Conservation (phyloP, 1,284 basidiomycete species). For the Rhodotorula sp. region DNA sequence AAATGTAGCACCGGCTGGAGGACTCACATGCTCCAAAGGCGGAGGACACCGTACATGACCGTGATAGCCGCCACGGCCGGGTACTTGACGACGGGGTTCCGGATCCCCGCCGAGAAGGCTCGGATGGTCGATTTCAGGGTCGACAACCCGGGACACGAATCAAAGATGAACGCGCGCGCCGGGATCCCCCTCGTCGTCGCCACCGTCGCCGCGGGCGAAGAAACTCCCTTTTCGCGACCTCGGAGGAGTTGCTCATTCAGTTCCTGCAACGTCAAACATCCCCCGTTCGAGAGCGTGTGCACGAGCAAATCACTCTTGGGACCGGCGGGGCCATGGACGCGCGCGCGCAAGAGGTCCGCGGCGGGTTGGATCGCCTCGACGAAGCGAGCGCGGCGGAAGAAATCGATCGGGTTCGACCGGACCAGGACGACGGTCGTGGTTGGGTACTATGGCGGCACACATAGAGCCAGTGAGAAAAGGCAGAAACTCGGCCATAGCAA, state of each 20-base stretch:
- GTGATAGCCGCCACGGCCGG: slow-evolving; percentile 19
- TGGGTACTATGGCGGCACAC: slow-evolving; percentile 22
- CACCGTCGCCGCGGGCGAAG: neutral
- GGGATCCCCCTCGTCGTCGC: neutral
- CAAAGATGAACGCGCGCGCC: slow-evolving; percentile 30
- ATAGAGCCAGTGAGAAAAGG: no score
- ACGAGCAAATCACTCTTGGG: slow-evolving; percentile 19
- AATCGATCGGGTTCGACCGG: slow-evolving; percentile 25
- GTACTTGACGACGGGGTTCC: slow-evolving; percentile 7
- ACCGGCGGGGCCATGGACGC: neutral
- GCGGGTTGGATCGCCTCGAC: slow-evolving; percentile 17
- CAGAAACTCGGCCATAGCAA: no score
- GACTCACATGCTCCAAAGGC: slow-evolving; percentile 20
- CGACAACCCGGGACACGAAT: slow-evolving; percentile 34
- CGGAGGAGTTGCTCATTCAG: slow-evolving; percentile 27
- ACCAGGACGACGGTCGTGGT: slow-evolving; percentile 25
- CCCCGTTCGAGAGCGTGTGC: slow-evolving; percentile 37
- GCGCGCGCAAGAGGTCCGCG: slow-evolving; percentile 13
- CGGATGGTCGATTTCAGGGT: slow-evolving; percentile 13
- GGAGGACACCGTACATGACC: slow-evolving; percentile 9
- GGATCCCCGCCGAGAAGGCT: slow-evolving; percentile 33
- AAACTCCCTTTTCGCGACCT: neutral
- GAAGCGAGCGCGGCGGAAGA: slow-evolving; percentile 8
- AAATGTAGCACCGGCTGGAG: no score
- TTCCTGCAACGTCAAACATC: slow-evolving; percentile 24